Evolutionary conservation across 495 filamentous ascomycete genomes (phyloP), one percentile per base, ranked within the genome.

Genomic region (Neurospora africana): DNA sequence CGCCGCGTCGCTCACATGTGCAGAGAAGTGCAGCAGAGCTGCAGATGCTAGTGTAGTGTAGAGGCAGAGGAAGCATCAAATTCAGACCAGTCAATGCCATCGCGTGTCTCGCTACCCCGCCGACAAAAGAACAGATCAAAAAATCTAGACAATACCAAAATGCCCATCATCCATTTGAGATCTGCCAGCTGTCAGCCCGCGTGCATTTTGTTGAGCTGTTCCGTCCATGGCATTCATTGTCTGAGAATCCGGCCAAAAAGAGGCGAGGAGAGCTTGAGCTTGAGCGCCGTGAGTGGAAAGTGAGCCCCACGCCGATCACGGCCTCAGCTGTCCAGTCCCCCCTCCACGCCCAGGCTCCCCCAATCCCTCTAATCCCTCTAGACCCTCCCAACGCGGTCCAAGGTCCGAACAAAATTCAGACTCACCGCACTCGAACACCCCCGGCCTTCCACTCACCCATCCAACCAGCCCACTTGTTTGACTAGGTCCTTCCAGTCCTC

Each of bases 271-370:
- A 65, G 53, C 53, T 65, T 19, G 53, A 65, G 76, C 70, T 76
- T 72, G 76, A 73, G 69, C 74, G 70, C 73, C 76, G 73, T 76
- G 72, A 33, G 19, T 73, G 71, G 47, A 68, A 74, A 58, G 71
- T 70, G 68, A 35, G 38, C 67, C 75, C 72, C 74, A 72, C 73
- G 75, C 76, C 76, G 76, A 76, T 76, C 65, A 35, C 76, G 76
- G 76, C 74, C 74, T 72, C 61, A 70, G 72, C 70, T 65, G 53
- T 15, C 53, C n/a, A n/a, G n/a, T n/a, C n/a, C n/a, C n/a, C n/a
- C n/a, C n/a, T n/a, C n/a, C 53, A 65, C 53, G 53, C 23, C 53
- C 13, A 65, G 53, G 5, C 23, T 71, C 72, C 58, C 36, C 30
- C 27, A 40, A 21, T 21, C 35, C 35, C 33, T n/a, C n/a, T n/a